A percentile compares a stretch with the other conserved stretches of the same genome.
Evolutionary conservation across 345 rosid genomes (phyloP).

Genomic region (Passiflora organensis): DNA sequence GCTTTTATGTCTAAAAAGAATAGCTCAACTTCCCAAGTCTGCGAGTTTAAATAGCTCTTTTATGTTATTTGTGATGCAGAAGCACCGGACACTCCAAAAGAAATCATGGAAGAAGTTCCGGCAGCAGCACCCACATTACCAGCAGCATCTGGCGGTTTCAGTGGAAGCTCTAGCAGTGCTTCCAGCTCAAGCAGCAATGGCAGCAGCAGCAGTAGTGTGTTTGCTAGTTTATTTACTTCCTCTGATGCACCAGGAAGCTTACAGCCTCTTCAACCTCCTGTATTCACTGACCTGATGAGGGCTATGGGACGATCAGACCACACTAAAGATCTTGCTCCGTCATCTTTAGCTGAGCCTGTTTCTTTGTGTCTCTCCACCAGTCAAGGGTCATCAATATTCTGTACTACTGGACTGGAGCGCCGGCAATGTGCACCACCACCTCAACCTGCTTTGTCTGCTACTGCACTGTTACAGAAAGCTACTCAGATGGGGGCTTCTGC

Average conservation of each 20-base stretch:
- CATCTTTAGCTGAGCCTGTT: slow-evolving; percentile 53
- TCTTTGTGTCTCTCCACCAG: slow-evolving; percentile 80
- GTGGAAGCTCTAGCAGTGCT: slow-evolving; percentile 47
- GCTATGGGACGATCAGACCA: slow-evolving; percentile 34
- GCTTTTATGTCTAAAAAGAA: slow-evolving; percentile 25
- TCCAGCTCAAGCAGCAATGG: slow-evolving; percentile 46
- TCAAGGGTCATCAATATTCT: slow-evolving; percentile 59
- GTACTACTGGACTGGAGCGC: slow-evolving; percentile 50
- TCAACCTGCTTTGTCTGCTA: slow-evolving; percentile 88
- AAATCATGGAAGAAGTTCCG: slow-evolving; percentile 34
- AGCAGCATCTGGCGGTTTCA: slow-evolving; percentile 30
- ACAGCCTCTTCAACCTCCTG: slow-evolving; percentile 45
- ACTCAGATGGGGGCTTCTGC: slow-evolving; percentile 92
- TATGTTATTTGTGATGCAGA: slow-evolving; percentile 32
- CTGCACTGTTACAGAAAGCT: no score
- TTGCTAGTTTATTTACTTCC: slow-evolving; percentile 71
- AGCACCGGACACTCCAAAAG: slow-evolving; percentile 38
- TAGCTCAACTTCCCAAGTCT: slow-evolving; percentile 24
- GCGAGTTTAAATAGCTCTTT: slow-evolving; percentile 7
- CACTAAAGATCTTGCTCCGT: slow-evolving; percentile 37
- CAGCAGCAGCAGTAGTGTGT: slow-evolving; percentile 41
- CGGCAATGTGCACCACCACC: slow-evolving; percentile 62
- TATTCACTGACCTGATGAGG: slow-evolving; percentile 41
- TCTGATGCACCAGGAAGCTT: slow-evolving; percentile 54
- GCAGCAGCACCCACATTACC: no score